phyloP scores from a whole-genome alignment of 1,284 basidiomycete species.

The Sparassis latifolia region DNA sequence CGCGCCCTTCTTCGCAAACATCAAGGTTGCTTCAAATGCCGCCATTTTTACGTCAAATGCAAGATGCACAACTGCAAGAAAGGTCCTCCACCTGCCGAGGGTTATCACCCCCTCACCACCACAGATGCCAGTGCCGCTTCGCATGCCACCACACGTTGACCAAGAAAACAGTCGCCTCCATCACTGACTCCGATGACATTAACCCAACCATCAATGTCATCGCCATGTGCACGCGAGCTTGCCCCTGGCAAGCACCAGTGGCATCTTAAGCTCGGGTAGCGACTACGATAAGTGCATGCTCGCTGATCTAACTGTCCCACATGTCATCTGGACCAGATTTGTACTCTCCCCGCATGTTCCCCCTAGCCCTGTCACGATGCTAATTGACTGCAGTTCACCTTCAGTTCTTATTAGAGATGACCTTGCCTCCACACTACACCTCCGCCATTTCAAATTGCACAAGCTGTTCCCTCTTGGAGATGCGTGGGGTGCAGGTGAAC shows the following conservation, averaged over 20 bases:
- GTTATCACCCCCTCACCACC: not conserved
- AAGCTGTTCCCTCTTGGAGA: not conserved
- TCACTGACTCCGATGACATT: not conserved
- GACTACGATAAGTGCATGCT: constrained; percentile 4
- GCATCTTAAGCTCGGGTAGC: constrained; percentile 1
- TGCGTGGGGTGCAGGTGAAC: not conserved
- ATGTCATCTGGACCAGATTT: not conserved
- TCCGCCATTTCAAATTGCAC: not conserved
- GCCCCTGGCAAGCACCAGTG: not conserved
- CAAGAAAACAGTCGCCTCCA: not conserved
- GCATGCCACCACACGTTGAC: not conserved
- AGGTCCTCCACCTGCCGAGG: not conserved
- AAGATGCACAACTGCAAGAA: not conserved
- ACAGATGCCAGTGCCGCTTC: not conserved
- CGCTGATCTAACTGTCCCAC: not conserved
- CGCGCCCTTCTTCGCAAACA: not conserved
- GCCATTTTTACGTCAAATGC: not conserved
- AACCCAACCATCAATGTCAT: not conserved
- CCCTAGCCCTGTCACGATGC: constrained; percentile 1
- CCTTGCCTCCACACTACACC: not conserved
- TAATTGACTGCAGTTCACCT: constrained; percentile 7
- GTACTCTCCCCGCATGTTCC: not conserved
- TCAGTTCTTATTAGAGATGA: constrained; percentile 9
- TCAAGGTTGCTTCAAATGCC: not conserved
- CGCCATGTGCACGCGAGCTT: not conserved